phyloP scores from a whole-genome alignment of 768 basidiomycete genomes.

The Pleurotus djamor region DNA sequence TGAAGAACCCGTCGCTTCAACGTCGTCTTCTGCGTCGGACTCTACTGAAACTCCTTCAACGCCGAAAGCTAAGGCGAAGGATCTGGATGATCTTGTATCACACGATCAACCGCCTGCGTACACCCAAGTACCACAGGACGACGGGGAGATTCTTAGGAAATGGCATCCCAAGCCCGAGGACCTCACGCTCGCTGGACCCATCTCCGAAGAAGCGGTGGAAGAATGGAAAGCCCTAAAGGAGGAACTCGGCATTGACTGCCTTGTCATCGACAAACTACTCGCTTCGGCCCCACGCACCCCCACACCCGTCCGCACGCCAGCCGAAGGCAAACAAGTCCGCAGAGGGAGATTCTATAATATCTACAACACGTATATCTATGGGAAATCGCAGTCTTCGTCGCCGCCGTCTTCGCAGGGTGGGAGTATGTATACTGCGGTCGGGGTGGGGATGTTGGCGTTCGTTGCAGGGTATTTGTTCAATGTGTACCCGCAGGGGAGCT shows the following conservation, averaged over 20 bases:
- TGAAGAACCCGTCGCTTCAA: constrained; percentile 68
- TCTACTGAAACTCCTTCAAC: constrained; percentile 73
- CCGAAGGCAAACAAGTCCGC: constrained; percentile 16
- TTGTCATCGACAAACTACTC: constrained; percentile 73
- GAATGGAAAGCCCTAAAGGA: constrained; percentile 82
- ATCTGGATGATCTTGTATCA: constrained; percentile 25
- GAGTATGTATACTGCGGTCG: constrained; percentile 57
- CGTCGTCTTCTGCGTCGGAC: constrained; percentile 32
- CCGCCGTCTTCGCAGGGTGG: constrained; percentile 14
- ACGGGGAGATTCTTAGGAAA: constrained; percentile 61
- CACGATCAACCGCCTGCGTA: constrained; percentile 76
- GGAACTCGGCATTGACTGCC: constrained; percentile 76
- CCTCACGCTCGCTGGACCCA: constrained; percentile 37
- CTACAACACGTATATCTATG: constrained; percentile 72
- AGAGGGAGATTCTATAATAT: constrained; percentile 77
- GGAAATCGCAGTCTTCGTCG: constrained; percentile 26
- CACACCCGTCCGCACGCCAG: constrained; percentile 6
- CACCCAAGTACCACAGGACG: constrained; percentile 52
- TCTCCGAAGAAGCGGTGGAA: constrained; percentile 66
- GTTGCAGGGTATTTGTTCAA: constrained; percentile 57
- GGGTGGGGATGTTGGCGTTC: constrained; percentile 60
- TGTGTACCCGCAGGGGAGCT: constrained; percentile 42
- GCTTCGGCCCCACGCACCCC: constrained; percentile 31
- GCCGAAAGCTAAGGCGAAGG: constrained; percentile 43
- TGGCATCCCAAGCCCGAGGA: constrained; percentile 64